Base-by-base conservation (phyloP, 495 filamentous ascomycete species). In the Talaromyces ruber region DNA sequence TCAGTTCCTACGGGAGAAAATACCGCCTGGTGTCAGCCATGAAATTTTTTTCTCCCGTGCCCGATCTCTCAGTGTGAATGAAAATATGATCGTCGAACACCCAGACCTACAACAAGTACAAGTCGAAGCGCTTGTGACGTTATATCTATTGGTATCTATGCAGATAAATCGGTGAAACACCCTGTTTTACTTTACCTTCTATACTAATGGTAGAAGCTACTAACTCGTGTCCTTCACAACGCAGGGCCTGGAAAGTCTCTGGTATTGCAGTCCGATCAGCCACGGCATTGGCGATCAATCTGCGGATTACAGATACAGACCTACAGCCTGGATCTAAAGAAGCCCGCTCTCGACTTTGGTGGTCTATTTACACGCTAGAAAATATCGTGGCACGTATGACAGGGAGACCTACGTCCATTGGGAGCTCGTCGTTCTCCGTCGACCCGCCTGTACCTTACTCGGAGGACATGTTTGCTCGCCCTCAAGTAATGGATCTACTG, bases 291-390 rank as follows among this genome's bases (percentile, higher is more conserved):
- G 86, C 84, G 1, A 75, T 89, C 21, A 85, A 88, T 64, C 70
- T 88, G 8, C 81, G 82, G 21, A 82, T 83, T 56, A 78, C 79
- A 22, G 79, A 79, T 52, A 70, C 71, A 18, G 69, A 75, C 6
- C 73, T 81, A n/a, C 62, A 72, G 34, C 69, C 79, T 30, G 67
- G 71, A 3, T 76, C 85, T 4, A 85, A 81, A 66, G 86, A 88
- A 70, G 76, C 81, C 18, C 76, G 86, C 9, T 72, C 76, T 45
- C 82, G 84, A 3, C 73, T 88, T 9, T 89, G 85, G 85, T 88
- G 84, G 81, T 80, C 85, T 0, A 68, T 89, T 11, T 86, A 81
- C 62, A 74, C 73, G 2, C 68, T 88, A 8, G 86, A 88, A 58
- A 76, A 83, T 45, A 64, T 80, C 6, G 70, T 89, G n/a, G 76